Evolutionary conservation across 2,329 filamentous ascomycete genomes (phyloP).

Genomic region (Didymellaceae sp.): DNA sequence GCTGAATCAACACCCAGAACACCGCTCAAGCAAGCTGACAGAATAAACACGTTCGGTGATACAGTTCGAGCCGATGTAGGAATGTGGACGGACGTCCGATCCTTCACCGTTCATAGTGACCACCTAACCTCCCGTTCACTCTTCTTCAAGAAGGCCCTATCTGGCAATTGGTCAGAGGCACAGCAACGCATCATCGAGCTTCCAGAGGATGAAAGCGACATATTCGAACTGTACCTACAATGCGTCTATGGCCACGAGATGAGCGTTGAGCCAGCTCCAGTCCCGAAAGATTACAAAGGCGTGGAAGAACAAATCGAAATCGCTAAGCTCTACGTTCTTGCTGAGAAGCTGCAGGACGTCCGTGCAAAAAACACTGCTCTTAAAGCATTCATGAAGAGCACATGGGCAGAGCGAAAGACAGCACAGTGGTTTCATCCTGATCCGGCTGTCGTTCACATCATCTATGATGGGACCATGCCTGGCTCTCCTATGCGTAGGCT

Average conservation of each 20-base stretch:
- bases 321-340: conserved; percentile 15
- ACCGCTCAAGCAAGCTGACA: not conserved
- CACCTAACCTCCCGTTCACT: not conserved
- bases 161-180: conserved; percentile 13
- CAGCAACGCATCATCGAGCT: conserved; percentile 2
- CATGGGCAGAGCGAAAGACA: not conserved
- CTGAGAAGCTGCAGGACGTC: conserved; percentile 21
- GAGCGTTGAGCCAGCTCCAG: not conserved
- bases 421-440: not conserved
- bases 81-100: not conserved
- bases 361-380: not conserved
- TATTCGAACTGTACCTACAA: conserved; percentile 7
- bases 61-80: not conserved
- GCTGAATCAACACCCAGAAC: too few species aligned
- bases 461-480: not conserved
- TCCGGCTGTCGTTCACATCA: not conserved
- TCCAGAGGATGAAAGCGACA: conserved; percentile 5
- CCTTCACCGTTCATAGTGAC: not conserved
- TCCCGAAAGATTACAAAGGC: not conserved
- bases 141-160: conserved; percentile 8
- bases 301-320: not conserved
- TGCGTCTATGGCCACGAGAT: conserved; percentile 4
- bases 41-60: not conserved
- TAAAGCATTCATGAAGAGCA: not conserved
- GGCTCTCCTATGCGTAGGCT: not conserved